These are phyloP conservation scores for Aspergillus homomorphus DNA, from an alignment of 495 filamentous ascomycete genomes.

Conservation along the genomic window DNA sequence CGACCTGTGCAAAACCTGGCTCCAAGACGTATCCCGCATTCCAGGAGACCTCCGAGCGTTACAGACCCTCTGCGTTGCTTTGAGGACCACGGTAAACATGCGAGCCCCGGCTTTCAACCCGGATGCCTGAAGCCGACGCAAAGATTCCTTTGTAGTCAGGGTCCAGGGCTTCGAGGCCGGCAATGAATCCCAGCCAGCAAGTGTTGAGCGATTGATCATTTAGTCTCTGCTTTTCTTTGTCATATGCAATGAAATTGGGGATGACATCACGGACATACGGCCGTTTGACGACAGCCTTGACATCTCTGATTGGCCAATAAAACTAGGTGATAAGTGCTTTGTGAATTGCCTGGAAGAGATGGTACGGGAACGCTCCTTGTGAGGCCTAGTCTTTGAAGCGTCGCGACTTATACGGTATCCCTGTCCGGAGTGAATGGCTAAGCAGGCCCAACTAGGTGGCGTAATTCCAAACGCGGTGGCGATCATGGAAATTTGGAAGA, in stretches of 20 bases:
- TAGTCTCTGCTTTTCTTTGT: slow-evolving; percentile 13
- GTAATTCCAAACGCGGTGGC: too few species aligned
- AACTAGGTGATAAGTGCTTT: slow-evolving; percentile 19
- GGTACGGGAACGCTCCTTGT: slow-evolving; percentile 14
- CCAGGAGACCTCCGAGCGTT: slow-evolving; percentile 8
- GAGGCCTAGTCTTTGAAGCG: too few species aligned
- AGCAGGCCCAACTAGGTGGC: too few species aligned
- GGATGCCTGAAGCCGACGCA: slow-evolving; percentile 12
- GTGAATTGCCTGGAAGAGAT: slow-evolving; percentile 15
- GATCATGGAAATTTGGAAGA: too few species aligned
- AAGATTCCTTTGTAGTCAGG: slow-evolving; percentile 10
- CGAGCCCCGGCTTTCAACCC: slow-evolving; percentile 11
- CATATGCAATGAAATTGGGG: slow-evolving; percentile 15
- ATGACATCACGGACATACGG: slow-evolving; percentile 16
- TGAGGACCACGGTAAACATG: slow-evolving; percentile 18
- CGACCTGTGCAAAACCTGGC: slow-evolving; percentile 8
- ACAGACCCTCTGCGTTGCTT: slow-evolving; percentile 17
- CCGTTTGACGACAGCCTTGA: slow-evolving; percentile 12
- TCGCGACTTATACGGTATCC: too few species aligned
- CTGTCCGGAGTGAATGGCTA: too few species aligned
- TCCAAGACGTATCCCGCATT: slow-evolving; percentile 15
- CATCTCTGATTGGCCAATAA: slow-evolving; percentile 14
- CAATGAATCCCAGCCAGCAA: slow-evolving; percentile 19
- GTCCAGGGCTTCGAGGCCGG: slow-evolving; percentile 14
- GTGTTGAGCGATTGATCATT: slow-evolving; percentile 15